Evolutionary conservation across 371 early-diverging fungal genomes (phyloP).

Genomic region (Coemansia sp.): DNA sequence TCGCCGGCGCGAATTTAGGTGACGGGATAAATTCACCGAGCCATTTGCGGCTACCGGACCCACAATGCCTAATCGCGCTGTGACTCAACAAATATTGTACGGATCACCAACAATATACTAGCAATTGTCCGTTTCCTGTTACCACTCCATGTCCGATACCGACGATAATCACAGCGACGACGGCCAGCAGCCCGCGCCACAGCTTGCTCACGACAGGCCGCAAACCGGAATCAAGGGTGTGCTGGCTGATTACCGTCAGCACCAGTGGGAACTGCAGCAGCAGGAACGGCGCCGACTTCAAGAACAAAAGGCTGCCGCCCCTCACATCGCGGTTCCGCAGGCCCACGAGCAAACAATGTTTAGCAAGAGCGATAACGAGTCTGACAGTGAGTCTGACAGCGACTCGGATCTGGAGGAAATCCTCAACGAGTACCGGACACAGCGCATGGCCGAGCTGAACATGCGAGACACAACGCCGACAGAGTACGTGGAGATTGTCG

Average conservation of each 20-base stretch:
- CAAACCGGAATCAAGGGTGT: slow-evolving; percentile 54
- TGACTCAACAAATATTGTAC: too few species aligned
- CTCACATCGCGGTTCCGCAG: slow-evolving; percentile 6
- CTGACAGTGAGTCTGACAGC: neutral
- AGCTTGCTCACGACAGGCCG: slow-evolving; percentile 30
- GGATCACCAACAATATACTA: too few species aligned
- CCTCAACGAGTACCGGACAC: slow-evolving; percentile 40
- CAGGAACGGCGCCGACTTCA: slow-evolving; percentile 10
- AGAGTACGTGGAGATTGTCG: slow-evolving; percentile 50
- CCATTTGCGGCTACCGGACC: too few species aligned
- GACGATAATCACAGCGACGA: neutral
- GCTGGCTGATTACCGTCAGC: slow-evolving; percentile 49
- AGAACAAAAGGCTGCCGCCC: slow-evolving; percentile 8
- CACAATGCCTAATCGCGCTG: too few species aligned
- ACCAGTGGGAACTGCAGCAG: neutral
- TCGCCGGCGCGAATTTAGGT: too few species aligned
- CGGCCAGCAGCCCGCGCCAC: neutral
- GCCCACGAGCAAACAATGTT: slow-evolving; percentile 17
- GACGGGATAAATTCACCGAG: too few species aligned
- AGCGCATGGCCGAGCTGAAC: slow-evolving; percentile 31
- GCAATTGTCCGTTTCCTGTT: too few species aligned
- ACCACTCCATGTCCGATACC: neutral
- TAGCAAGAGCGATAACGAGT: slow-evolving; percentile 13
- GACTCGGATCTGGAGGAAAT: slow-evolving; percentile 19
- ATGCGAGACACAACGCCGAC: slow-evolving; percentile 28